Evolutionary conservation across 805 yeast genomes (phyloP).

Genomic region (Schwanniomyces sp.): DNA sequence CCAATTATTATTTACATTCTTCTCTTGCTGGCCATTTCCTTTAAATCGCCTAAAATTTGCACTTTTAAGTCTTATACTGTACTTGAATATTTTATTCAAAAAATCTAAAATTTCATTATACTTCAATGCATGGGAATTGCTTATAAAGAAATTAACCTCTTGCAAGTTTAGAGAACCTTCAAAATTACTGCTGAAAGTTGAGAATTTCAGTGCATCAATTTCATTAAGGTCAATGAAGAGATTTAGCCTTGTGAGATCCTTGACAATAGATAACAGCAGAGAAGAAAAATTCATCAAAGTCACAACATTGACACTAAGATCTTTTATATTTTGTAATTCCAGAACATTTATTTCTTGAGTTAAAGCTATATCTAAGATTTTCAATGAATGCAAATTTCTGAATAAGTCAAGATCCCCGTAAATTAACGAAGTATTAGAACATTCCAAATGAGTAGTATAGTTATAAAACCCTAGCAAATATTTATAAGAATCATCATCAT

Average conservation of each 20-base stretch:
- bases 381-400: constrained; percentile 16
- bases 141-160: constrained; percentile 15
- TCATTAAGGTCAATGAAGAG: constrained; percentile 18
- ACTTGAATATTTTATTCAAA: constrained; percentile 2
- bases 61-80: constrained; percentile 4
- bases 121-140: constrained; percentile 10
- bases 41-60: constrained; percentile 7
- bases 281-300: constrained; percentile 10
- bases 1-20: constrained; percentile 1
- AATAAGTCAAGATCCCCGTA: constrained; percentile 15
- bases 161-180: not conserved
- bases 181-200: not conserved
- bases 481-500: constrained; percentile 9
- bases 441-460: constrained; percentile 22
- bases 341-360: not conserved
- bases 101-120: constrained; percentile 10
- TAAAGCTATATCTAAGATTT: constrained; percentile 16
- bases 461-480: constrained; percentile 12
- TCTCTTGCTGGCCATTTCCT: constrained; percentile 1
- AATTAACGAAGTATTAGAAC: constrained; percentile 16
- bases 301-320: constrained; percentile 16
- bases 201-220: constrained; percentile 3
- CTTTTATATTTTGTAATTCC: constrained; percentile 5
- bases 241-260: constrained; percentile 15
- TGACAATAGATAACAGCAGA: not conserved